phyloP scores from a whole-genome alignment of 345 rosid species.

The Punica granatum region DNA sequence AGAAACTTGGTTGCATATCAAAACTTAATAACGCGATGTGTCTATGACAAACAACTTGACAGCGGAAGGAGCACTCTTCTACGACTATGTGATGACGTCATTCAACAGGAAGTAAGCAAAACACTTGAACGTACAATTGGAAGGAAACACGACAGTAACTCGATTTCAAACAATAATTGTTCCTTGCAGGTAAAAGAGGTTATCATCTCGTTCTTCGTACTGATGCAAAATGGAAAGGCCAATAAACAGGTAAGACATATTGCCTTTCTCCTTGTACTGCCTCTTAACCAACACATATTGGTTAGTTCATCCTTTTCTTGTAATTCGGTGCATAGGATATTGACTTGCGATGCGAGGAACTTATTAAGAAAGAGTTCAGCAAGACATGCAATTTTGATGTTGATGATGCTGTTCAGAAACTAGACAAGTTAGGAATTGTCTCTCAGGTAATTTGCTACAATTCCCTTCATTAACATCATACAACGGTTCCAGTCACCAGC shows the following conservation, averaged over 20 bases:
- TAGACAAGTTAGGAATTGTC: slow-evolving; percentile 59
- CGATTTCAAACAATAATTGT: not conserved
- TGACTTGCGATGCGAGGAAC: slow-evolving; percentile 49
- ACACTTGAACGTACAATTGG: not conserved
- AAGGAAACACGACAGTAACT: slow-evolving; percentile 7
- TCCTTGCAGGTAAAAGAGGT: slow-evolving; percentile 74
- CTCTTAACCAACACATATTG: not conserved
- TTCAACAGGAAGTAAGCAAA: slow-evolving; percentile 48
- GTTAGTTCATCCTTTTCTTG: not conserved
- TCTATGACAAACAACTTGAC: slow-evolving; percentile 75
- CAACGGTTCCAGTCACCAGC: no score
- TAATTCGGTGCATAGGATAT: slow-evolving; percentile 29
- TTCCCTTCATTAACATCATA: no score
- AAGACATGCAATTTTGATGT: slow-evolving; percentile 67
- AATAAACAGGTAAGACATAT: slow-evolving; percentile 23
- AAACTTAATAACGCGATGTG: slow-evolving; percentile 58
- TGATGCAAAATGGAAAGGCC: slow-evolving; percentile 55
- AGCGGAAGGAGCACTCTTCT: slow-evolving; percentile 86
- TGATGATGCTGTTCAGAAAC: slow-evolving; percentile 64
- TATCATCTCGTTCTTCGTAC: slow-evolving; percentile 51
- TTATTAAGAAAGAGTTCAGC: slow-evolving; percentile 45
- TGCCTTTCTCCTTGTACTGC: not conserved
- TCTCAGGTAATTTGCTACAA: slow-evolving; percentile 29
- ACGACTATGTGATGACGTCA: slow-evolving; percentile 73
- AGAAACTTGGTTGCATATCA: slow-evolving; percentile 60